Percentiles rank a stretch among this genome's conserved stretches.
These are phyloP conservation scores for Rhodomyrtus psidioides DNA, from an alignment of 441 rosid genomes.

Conservation along the genomic window DNA sequence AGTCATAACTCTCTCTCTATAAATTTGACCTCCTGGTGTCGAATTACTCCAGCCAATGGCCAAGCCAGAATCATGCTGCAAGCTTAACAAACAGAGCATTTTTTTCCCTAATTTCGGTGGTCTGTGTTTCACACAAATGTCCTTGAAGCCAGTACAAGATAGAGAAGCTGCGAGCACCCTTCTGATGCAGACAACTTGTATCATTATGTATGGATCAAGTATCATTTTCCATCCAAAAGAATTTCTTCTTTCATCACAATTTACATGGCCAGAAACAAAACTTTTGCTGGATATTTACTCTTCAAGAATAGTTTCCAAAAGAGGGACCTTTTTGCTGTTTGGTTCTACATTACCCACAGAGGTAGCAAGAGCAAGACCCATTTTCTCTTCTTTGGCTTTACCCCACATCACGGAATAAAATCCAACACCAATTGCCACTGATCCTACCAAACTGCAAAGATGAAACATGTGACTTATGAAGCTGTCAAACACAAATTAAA, in stretches of 20 bases:
- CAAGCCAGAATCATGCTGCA: background rate
- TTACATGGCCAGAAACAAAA: conserved; percentile 4
- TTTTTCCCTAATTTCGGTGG: background rate
- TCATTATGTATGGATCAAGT: background rate
- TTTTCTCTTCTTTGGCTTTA: conserved; percentile 31
- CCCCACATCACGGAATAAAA: conserved; percentile 55
- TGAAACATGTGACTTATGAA: background rate
- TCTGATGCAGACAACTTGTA: background rate
- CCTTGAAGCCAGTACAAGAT: background rate
- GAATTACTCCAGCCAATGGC: background rate
- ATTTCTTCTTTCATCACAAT: background rate
- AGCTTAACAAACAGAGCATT: background rate
- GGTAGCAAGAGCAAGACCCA: conserved; percentile 8
- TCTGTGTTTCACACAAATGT: background rate
- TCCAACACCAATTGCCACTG: conserved; percentile 31
- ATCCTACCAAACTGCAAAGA: conserved; percentile 38
- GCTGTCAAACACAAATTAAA: background rate
- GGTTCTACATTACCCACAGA: conserved; percentile 6
- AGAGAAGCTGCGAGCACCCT: background rate
- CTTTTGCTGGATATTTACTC: conserved; percentile 12
- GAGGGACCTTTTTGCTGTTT: conserved; percentile 23
- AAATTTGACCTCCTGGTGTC: background rate
- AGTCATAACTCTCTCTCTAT: background rate
- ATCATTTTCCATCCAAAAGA: background rate
- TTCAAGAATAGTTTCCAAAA: conserved; percentile 25